These are phyloP conservation scores for Leccinum longicurvipes DNA, from an alignment of 768 basidiomycete genomes.

Conservation along the genomic window DNA sequence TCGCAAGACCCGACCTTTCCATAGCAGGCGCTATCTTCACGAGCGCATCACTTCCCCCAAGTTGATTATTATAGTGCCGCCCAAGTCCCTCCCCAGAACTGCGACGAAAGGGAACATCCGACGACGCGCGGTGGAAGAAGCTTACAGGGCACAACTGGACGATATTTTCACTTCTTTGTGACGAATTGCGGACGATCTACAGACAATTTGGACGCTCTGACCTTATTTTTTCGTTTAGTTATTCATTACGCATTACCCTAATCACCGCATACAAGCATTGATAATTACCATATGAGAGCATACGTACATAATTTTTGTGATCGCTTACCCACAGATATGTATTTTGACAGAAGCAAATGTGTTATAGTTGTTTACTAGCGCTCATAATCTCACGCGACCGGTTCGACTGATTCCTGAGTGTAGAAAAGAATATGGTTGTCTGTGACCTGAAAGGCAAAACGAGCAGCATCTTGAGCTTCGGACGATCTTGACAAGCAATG, in stretches of 20 bases:
- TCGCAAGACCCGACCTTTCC: slow-evolving; percentile 69
- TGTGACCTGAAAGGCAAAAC: slow-evolving; percentile 26
- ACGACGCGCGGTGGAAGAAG: slow-evolving; percentile 70
- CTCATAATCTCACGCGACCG: background rate
- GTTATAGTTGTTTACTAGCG: background rate
- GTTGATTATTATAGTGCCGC: slow-evolving; percentile 65
- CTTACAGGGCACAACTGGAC: slow-evolving; percentile 57
- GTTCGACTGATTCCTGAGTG: background rate
- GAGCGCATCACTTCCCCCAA: slow-evolving; percentile 66
- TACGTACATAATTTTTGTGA: slow-evolving; percentile 10
- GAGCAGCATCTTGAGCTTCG: slow-evolving; percentile 10
- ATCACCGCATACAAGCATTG: slow-evolving; percentile 5
- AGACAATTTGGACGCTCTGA: slow-evolving; percentile 1
- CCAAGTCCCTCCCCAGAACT: slow-evolving; percentile 68
- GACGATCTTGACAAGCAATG: slow-evolving; percentile 31
- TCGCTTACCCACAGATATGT: background rate
- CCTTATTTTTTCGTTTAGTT: slow-evolving; percentile 19
- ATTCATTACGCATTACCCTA: slow-evolving; percentile 2
- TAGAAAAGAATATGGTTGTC: slow-evolving; percentile 16
- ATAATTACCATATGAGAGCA: slow-evolving; percentile 17
- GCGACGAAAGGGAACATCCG: slow-evolving; percentile 82
- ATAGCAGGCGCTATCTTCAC: slow-evolving; percentile 71
- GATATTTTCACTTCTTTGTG: slow-evolving; percentile 42
- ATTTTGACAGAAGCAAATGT: slow-evolving; percentile 4
- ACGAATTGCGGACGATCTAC: slow-evolving; percentile 5